These are phyloP conservation scores for Talaromyces marneffei DNA, from an alignment of 2,329 filamentous ascomycete genomes.

Conservation along the genomic window DNA sequence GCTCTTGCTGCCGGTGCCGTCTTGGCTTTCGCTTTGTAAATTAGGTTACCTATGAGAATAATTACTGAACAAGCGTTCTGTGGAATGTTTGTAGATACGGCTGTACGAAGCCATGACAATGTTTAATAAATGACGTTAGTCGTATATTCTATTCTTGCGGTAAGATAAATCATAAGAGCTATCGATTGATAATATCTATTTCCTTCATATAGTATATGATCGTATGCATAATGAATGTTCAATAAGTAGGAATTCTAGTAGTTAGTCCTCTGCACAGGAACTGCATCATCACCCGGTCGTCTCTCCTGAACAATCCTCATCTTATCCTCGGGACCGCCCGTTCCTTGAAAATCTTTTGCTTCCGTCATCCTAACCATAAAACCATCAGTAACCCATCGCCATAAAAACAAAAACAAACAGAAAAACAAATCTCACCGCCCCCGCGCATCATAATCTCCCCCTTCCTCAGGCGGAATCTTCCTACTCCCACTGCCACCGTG, in stretches of 20 bases:
- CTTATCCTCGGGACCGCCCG: conserved; percentile 33
- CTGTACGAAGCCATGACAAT: background rate
- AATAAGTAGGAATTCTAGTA: background rate
- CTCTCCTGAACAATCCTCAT: conserved; percentile 22
- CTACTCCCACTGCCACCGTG: conserved; percentile 34
- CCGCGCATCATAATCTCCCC: conserved; percentile 34
- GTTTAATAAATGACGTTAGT: background rate
- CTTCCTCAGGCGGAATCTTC: conserved; percentile 38
- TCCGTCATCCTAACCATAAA: conserved; percentile 26
- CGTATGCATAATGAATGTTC: background rate
- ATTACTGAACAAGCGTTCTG: background rate
- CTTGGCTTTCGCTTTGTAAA: conserved; percentile 7
- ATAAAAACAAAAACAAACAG: background rate
- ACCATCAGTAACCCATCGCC: background rate
- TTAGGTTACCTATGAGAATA: background rate
- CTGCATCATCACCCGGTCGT: conserved; percentile 14
- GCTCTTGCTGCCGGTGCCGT: conserved; percentile 7
- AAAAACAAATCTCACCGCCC: conserved; percentile 26
- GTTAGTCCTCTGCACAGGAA: conserved; percentile 12
- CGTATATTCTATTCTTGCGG: background rate
- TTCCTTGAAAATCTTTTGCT: conserved; percentile 32
- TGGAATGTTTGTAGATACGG: background rate
- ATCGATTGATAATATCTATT: background rate
- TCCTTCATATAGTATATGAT: background rate
- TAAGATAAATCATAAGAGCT: background rate